Percentiles rank a stretch among this genome's conserved stretches.
Conservation (phyloP, 2,329 filamentous ascomycete species). For the Fusarium floridanum region DNA sequence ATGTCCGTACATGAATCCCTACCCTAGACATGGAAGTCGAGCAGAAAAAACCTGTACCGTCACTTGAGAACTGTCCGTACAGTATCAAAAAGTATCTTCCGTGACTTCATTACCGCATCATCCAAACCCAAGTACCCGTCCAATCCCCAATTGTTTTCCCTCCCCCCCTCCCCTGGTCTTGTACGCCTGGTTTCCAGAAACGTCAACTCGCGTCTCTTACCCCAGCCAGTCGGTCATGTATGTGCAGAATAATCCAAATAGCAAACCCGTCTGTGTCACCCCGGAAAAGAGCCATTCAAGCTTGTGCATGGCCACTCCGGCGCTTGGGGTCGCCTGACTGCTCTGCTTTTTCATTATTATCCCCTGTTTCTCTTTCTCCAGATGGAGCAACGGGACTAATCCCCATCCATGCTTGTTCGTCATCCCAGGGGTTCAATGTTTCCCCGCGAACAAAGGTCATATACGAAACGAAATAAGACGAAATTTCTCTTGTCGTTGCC, state of each 20-base stretch:
- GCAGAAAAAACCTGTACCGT: neutral
- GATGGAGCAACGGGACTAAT: neutral
- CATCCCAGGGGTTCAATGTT: neutral
- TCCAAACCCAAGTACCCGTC: slow-evolving; percentile 6
- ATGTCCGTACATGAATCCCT: slow-evolving; percentile 4
- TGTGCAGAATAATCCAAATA: neutral
- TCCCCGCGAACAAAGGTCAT: neutral
- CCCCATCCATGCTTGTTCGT: neutral
- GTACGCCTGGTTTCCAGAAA: neutral
- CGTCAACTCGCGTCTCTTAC: slow-evolving; percentile 8
- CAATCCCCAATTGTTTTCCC: slow-evolving; percentile 1
- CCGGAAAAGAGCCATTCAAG: neutral
- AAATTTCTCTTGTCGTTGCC: neutral
- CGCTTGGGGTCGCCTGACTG: neutral
- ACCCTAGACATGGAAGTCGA: slow-evolving; percentile 1
- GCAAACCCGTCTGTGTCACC: slow-evolving; percentile 1
- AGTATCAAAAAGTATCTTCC: slow-evolving; percentile 5
- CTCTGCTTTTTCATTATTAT: neutral
- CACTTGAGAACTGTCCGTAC: neutral
- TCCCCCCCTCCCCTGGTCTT: neutral
- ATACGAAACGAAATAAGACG: neutral
- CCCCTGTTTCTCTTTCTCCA: neutral
- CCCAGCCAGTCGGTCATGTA: neutral
- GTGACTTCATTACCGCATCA: slow-evolving; percentile 38
- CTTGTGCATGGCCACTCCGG: neutral